A percentile compares a stretch with the other conserved stretches of the same genome.
These are phyloP conservation scores for Paecilomyces variotii DNA, from an alignment of 2,329 filamentous ascomycete species.

Conservation along the genomic window DNA sequence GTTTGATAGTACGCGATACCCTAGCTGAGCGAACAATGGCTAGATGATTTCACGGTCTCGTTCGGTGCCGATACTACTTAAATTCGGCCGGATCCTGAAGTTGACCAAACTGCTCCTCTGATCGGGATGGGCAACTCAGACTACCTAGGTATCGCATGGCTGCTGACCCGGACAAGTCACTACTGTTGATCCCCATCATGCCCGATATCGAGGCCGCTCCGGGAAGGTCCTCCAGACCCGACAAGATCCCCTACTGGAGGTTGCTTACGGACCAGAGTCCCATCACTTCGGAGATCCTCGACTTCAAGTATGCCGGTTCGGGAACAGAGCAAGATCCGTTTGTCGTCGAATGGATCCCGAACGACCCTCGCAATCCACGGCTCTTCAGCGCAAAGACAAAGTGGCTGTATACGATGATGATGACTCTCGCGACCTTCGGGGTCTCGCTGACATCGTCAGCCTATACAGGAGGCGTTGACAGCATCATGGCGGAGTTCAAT, in stretches of 20 bases:
- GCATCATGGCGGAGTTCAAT: slow-evolving; percentile 3
- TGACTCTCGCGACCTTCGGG: neutral
- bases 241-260: neutral
- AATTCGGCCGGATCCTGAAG: neutral
- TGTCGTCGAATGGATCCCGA: slow-evolving; percentile 1
- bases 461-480: neutral
- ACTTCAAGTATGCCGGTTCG: neutral
- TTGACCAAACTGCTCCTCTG: neutral
- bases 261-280: neutral
- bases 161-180: neutral
- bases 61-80: neutral
- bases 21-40: neutral
- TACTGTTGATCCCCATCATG: neutral
- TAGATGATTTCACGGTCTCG: neutral
- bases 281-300: neutral
- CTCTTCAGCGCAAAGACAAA: neutral
- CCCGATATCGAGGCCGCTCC: neutral
- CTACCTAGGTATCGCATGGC: neutral
- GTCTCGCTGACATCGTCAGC: neutral
- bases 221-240: neutral
- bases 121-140: neutral
- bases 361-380: slow-evolving; percentile 1
- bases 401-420: neutral
- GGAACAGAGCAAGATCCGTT: slow-evolving; percentile 1
- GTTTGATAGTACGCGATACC: neutral